Evolutionary conservation across 2,329 filamentous ascomycete genomes (phyloP).

Genomic region (Cryphonectria japonica): DNA sequence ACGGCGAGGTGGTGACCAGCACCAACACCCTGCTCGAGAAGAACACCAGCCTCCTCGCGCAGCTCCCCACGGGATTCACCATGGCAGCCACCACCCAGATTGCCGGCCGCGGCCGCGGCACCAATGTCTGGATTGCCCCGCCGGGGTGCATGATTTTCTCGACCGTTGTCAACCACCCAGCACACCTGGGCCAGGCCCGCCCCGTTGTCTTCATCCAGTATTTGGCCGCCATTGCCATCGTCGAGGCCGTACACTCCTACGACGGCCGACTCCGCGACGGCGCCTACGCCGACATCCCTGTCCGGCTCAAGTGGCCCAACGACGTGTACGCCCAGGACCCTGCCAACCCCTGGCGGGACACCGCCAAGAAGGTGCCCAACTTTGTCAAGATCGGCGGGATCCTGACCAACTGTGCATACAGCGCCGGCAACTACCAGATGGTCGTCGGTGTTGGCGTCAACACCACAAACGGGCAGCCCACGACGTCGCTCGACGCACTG

Average conservation of each 20-base stretch:
- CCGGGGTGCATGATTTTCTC: constrained; percentile 87
- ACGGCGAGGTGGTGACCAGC: constrained; percentile 90
- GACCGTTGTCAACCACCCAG: constrained; percentile 81
- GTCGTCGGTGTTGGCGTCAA: constrained; percentile 89
- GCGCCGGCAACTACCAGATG: constrained; percentile 76
- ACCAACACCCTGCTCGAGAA: constrained; percentile 94
- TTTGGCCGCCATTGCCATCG: constrained; percentile 83
- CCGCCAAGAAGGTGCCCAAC: constrained; percentile 39
- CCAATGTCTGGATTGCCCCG: constrained; percentile 94
- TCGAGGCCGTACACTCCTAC: constrained; percentile 81
- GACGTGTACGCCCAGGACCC: constrained; percentile 79
- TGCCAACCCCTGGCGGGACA: constrained; percentile 36
- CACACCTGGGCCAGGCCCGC: constrained; percentile 69
- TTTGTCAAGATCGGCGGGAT: constrained; percentile 95
- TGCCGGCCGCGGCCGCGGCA: constrained; percentile 83
- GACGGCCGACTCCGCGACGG: constrained; percentile 43
- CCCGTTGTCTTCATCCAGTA: constrained; percentile 96
- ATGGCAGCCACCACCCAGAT: constrained; percentile 85
- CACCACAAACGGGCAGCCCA: constrained; percentile 79
- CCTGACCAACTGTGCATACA: constrained; percentile 85
- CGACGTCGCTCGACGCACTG: constrained; percentile 81
- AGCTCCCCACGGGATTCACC: constrained; percentile 84
- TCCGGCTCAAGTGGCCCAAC: constrained; percentile 97
- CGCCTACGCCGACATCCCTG: constrained; percentile 70
- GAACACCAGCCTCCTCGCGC: constrained; percentile 78